Conservation (phyloP, 768 basidiomycete genomes). For the Dioszegia hungarica region DNA sequence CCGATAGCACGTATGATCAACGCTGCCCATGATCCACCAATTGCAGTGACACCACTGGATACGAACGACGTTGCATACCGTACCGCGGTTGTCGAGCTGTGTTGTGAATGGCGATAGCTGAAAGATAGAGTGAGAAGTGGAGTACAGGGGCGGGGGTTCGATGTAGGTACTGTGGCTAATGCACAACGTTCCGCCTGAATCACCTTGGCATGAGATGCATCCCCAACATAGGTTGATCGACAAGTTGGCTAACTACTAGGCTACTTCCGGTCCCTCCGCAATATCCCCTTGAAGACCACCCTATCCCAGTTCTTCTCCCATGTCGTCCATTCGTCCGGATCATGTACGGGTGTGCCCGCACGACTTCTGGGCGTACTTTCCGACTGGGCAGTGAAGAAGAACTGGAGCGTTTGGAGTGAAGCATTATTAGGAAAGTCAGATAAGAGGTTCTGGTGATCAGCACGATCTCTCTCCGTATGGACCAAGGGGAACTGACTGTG, state of each 20-base stretch:
- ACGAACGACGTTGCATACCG: no score
- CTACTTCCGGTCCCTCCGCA: constrained; percentile 1
- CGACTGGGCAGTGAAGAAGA: not conserved
- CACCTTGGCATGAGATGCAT: no score
- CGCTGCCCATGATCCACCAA: no score
- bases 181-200: not conserved
- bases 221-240: no score
- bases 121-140: no score
- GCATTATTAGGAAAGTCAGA: constrained; percentile 59
- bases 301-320: constrained; percentile 85
- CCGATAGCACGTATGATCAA: no score
- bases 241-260: no score
- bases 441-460: constrained; percentile 44
- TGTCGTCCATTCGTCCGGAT: constrained; percentile 60
- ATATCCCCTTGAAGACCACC: constrained; percentile 50
- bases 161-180: no score
- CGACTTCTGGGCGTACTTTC: not conserved
- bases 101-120: no score
- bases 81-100: no score
- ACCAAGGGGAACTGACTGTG: constrained; percentile 25
- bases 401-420: constrained; percentile 54
- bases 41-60: no score
- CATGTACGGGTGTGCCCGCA: not conserved
- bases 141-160: no score
- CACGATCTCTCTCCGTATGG: not conserved